Evolutionary conservation across 2,329 filamentous ascomycete species (phyloP), one percentile per base, ranked within the genome.

Genomic region (Talaromyces sp.): DNA sequence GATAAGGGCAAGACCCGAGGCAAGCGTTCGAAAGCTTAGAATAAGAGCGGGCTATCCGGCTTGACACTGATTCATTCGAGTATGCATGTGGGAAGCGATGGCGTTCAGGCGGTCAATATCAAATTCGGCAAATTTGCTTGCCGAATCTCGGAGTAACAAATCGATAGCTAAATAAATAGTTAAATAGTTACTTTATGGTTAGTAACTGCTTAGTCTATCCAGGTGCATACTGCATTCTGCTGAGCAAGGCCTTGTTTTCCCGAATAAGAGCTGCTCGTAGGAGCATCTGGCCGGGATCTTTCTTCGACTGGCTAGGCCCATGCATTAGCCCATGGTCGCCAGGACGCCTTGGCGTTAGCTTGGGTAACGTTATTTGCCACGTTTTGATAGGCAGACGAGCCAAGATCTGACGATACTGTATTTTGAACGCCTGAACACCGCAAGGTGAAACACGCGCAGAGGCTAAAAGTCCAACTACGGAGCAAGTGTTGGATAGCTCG

Each of bases 1-100:
- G 70, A 69, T 57, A 73, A 72, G 31, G 76, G 70, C 60, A 64
- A 66, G 2, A 70, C 14, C 24, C 41, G 55, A 8, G 9, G 29
- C 55, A 60, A 60, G 51, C 58, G 61, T 32, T 54, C 61, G 5
- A 59, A 43, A 52, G 52, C 53, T 26, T 58, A 52, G 48, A 17
- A 29, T 7, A 21, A 19, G 10, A 55, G 35, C 26, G 38, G 57
- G 32, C 52, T 54, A 35, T 35, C 10, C 29, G 52, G 29, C 11
- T 21, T 54, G 29, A 21, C 17, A 12, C 12, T 7, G 21, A 19
- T 27, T 43, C 19, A 27, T 27, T 26, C 14, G 54, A 46, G 14
- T 46, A 11, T 56, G 35, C 48, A 52, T 52, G 48, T 27, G 24
- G 48, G 12, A 38, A 52, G 48, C 48, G 48, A 52, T 29, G 48